Evolutionary conservation across 352 stramenopile genomes (phyloP).

Genomic region (Globisporangium paroecandrum): DNA sequence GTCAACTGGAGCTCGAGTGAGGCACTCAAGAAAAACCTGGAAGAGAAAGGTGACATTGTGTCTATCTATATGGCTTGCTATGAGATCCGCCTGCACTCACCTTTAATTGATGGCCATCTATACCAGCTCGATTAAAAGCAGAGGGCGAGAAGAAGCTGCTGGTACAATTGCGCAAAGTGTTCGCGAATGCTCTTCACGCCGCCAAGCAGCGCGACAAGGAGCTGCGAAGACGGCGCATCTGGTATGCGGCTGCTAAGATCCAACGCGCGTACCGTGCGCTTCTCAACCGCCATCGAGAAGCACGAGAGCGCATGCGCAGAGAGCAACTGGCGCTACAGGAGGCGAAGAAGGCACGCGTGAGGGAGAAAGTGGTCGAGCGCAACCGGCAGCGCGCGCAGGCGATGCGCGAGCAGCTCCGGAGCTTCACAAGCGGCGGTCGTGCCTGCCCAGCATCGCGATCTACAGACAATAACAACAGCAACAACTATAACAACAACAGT

Average conservation of each 20-base stretch:
- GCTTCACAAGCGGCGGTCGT: not conserved
- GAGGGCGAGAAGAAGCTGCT: slow-evolving; percentile 40
- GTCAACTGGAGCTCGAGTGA: slow-evolving; percentile 60
- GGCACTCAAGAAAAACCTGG: slow-evolving; percentile 42
- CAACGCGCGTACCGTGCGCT: slow-evolving; percentile 30
- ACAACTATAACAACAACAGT: not conserved
- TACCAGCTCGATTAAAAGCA: slow-evolving; percentile 25
- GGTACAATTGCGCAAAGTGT: slow-evolving; percentile 27
- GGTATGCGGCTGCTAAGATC: slow-evolving; percentile 31
- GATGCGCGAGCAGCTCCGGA: slow-evolving; percentile 26
- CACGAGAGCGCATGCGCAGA: slow-evolving; percentile 11
- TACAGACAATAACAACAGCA: slow-evolving; percentile 7
- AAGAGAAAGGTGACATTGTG: slow-evolving; percentile 31
- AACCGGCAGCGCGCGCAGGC: slow-evolving; percentile 38
- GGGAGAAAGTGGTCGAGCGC: slow-evolving; percentile 33
- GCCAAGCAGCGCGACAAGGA: slow-evolving; percentile 23
- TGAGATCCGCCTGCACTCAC: not conserved
- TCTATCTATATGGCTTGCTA: not conserved
- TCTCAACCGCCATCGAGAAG: slow-evolving; percentile 16
- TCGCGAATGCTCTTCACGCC: slow-evolving; percentile 19
- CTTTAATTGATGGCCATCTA: not conserved
- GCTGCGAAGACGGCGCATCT: slow-evolving; percentile 22
- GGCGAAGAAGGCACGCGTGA: slow-evolving; percentile 33
- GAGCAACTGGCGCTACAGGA: slow-evolving; percentile 25
- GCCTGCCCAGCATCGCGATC: not conserved